Evolutionary conservation across 1,284 basidiomycete genomes (phyloP).

Genomic region (Leccinum pachyderme): DNA sequence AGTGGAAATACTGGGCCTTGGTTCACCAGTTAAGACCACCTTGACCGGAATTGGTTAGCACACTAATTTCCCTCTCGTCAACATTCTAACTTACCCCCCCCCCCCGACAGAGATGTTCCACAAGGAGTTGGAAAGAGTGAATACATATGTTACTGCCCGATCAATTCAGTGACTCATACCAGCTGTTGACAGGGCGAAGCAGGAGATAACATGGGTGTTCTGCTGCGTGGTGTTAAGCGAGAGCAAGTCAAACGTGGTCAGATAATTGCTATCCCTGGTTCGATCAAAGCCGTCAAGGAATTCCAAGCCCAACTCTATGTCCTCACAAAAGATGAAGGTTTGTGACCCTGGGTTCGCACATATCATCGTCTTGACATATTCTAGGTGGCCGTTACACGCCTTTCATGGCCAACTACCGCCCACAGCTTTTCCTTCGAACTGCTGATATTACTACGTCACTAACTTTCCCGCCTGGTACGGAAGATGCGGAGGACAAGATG

Average conservation of each 20-base stretch:
- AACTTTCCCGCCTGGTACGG: constrained; percentile 83
- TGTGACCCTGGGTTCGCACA: not conserved
- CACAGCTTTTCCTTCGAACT: constrained; percentile 96
- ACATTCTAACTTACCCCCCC: constrained; percentile 7
- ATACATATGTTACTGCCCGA: constrained; percentile 16
- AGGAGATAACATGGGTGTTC: constrained; percentile 99
- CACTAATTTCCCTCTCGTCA: not conserved
- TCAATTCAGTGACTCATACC: not conserved
- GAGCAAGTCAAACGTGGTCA: constrained; percentile 95
- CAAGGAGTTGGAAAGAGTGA: constrained; percentile 94
- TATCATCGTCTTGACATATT: constrained; percentile 1
- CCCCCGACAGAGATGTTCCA: constrained; percentile 90
- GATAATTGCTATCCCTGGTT: constrained; percentile 86
- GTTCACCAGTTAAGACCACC: constrained; percentile 84
- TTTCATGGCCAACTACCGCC: constrained; percentile 95
- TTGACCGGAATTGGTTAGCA: constrained; percentile 89
- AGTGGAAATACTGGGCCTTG: constrained; percentile 92
- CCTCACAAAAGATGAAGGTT: constrained; percentile 89
- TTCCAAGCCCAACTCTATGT: constrained; percentile 94
- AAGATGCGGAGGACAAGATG: constrained; percentile 81
- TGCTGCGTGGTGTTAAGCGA: constrained; percentile 96
- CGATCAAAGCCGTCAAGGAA: constrained; percentile 94
- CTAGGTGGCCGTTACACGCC: constrained; percentile 90
- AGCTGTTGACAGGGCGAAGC: constrained; percentile 73
- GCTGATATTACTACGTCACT: constrained; percentile 90